Conservation (phyloP, 495 filamentous ascomycete genomes). For the Parmelia sp. region DNA sequence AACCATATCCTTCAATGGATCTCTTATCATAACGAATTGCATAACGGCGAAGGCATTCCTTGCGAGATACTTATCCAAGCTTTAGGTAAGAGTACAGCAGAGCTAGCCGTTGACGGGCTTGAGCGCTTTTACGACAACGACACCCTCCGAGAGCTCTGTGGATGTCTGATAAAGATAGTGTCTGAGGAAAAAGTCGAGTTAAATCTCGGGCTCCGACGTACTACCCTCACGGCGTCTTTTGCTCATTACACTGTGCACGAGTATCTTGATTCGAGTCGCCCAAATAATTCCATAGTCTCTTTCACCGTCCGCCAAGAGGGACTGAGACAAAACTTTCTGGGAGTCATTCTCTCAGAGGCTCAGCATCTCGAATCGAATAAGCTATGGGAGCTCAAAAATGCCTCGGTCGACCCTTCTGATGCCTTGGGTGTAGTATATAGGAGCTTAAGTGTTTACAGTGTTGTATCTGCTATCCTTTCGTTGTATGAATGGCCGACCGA, state of each 20-base stretch:
- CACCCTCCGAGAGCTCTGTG: slow-evolving; percentile 26
- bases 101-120: slow-evolving; percentile 19
- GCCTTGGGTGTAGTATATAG: not conserved
- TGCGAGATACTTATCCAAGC: slow-evolving; percentile 22
- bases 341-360: slow-evolving; percentile 6
- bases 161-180: slow-evolving; percentile 25
- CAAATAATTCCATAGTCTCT: not conserved
- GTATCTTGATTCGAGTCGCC: slow-evolving; percentile 27
- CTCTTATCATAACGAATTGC: slow-evolving; percentile 7
- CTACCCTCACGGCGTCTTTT: slow-evolving; percentile 18
- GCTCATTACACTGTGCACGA: slow-evolving; percentile 35
- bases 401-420: not conserved
- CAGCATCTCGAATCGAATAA: not conserved
- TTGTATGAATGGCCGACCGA: not conserved
- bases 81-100: slow-evolving; percentile 24
- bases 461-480: slow-evolving; percentile 2
- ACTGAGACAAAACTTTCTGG: not conserved
- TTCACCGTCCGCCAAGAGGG: not conserved
- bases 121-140: slow-evolving; percentile 23
- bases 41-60: slow-evolving; percentile 3
- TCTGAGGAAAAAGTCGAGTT: not conserved
- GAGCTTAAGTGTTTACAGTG: slow-evolving; percentile 2
- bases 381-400: not conserved
- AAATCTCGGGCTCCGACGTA: not conserved
- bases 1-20: slow-evolving; percentile 21